Base-by-base conservation (phyloP, 305 asterid genomes). In the Plantago lanceolata region DNA sequence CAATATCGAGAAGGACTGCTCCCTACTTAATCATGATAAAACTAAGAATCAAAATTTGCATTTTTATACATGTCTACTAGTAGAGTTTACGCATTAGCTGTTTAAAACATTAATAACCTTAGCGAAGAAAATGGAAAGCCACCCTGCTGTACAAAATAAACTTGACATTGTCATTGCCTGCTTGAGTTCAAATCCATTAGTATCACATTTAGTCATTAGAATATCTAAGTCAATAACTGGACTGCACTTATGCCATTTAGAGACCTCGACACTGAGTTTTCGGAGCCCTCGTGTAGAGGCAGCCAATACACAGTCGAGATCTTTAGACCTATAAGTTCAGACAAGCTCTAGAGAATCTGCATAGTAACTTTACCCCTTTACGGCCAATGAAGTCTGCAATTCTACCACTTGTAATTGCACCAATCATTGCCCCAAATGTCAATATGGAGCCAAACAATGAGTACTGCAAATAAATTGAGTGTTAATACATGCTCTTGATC, bases 361-460 rank as follows among this genome's bases (percentile, higher is more conserved):
- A 33, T 8, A 33, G 40, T 31, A 48, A 59, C 31, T 79, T 72
- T 78, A 93, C 97, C 94, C 97, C 96, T 81, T 90, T 90, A 3
- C 99, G 90, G 9, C 99, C 97, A 40, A 79, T 50, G 59, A 56
- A 75, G 73, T 93, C 97, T 13, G 96, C 96, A 2, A 90, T 84
- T 67, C 82, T 86, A 44, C 99, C 96, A 3, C 95, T 84, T 3
- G 96, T 88, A 59, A 93, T 84, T 48, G 97, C 97, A 8, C 99
- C 99, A 57, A 93, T 84, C 99, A 93, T 93, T 3, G 96, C 97
- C 56, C 99, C 99, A 67, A 93, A 87, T n/a, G 96, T 90, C 71
- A 88, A 45, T 71, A 93, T 77, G 47, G 99, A 90, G 68, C 99
- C 97, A 73, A 93, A 90, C 70, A 90, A 71, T 24, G 97, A 93